These are phyloP conservation scores for Solanum chilense DNA, from an alignment of 257 asterid genomes.

Conservation along the genomic window DNA sequence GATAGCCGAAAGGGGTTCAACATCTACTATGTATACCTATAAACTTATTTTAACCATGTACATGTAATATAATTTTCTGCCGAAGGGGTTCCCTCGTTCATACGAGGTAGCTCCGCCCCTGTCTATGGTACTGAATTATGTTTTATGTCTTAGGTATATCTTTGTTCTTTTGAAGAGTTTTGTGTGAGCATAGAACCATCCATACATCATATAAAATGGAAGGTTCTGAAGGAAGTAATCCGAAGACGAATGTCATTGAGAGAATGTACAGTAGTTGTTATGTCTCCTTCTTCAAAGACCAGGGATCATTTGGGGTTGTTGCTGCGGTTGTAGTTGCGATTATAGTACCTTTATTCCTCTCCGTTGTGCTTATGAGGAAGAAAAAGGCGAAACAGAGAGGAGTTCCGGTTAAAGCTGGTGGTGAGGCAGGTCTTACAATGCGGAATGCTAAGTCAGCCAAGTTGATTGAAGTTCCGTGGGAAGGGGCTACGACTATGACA, in stretches of 20 bases:
- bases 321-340: constrained; percentile 47
- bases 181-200: not conserved
- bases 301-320: constrained; percentile 30
- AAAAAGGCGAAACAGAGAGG: constrained; percentile 68
- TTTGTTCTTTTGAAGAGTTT: not conserved
- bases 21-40: too few relatives aligned
- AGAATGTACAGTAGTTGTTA: constrained; percentile 18
- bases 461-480: constrained; percentile 87
- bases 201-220: constrained; percentile 4
- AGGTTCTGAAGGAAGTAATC: constrained; percentile 12
- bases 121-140: not conserved
- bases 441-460: constrained; percentile 49
- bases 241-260: constrained; percentile 3
- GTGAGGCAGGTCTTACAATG: constrained; percentile 66
- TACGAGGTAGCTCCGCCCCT: too few relatives aligned
- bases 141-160: not conserved
- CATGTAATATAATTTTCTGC: too few relatives aligned
- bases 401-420: constrained; percentile 56
- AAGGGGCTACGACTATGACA: constrained; percentile 84
- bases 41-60: too few relatives aligned
- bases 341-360: constrained; percentile 43
- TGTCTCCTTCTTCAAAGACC: constrained; percentile 22
- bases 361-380: constrained; percentile 36
- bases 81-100: too few relatives aligned
- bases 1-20: too few relatives aligned